phyloP scores from a whole-genome alignment of 2,329 filamentous ascomycete genomes.

The Aspergillus brasiliensis region DNA sequence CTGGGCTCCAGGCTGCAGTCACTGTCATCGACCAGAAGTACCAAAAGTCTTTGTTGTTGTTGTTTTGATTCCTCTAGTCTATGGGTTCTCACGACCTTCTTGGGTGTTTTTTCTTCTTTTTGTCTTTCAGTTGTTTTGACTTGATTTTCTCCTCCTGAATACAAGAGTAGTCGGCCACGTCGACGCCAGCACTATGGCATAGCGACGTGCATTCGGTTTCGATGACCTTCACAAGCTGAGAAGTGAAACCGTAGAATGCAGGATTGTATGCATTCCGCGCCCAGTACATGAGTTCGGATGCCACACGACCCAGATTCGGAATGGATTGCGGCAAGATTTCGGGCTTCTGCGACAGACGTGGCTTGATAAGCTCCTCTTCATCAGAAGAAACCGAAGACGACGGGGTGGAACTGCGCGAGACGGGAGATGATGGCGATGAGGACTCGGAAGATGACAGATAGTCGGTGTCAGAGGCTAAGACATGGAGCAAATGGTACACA shows the following conservation, averaged over 20 bases:
- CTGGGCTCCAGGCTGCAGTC: slow-evolving; percentile 6
- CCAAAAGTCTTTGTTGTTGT: background rate
- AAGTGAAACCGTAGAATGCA: slow-evolving; percentile 45
- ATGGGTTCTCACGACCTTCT: slow-evolving; percentile 16
- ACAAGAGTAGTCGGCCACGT: slow-evolving; percentile 33
- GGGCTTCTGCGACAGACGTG: slow-evolving; percentile 6
- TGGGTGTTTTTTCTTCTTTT: slow-evolving; percentile 26
- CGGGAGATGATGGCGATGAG: slow-evolving; percentile 30
- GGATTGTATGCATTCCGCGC: slow-evolving; percentile 48
- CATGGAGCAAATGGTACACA: slow-evolving; percentile 45
- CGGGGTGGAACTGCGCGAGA: slow-evolving; percentile 25
- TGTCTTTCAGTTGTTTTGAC: slow-evolving; percentile 22
- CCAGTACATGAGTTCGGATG: slow-evolving; percentile 47
- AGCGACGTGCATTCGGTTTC: slow-evolving; percentile 41
- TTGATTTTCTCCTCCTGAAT: slow-evolving; percentile 27
- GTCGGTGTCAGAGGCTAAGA: slow-evolving; percentile 44
- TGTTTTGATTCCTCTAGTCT: background rate
- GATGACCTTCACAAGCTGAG: slow-evolving; percentile 39
- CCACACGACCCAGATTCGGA: slow-evolving; percentile 41
- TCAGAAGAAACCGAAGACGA: slow-evolving; percentile 25
- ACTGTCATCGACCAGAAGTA: background rate
- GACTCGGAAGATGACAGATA: slow-evolving; percentile 39
- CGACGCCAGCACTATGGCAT: slow-evolving; percentile 39
- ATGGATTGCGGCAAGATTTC: slow-evolving; percentile 26
- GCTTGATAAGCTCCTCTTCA: slow-evolving; percentile 29